phyloP scores from a whole-genome alignment of 805 yeast species.

The Teunomyces barrocoloradensis region DNA sequence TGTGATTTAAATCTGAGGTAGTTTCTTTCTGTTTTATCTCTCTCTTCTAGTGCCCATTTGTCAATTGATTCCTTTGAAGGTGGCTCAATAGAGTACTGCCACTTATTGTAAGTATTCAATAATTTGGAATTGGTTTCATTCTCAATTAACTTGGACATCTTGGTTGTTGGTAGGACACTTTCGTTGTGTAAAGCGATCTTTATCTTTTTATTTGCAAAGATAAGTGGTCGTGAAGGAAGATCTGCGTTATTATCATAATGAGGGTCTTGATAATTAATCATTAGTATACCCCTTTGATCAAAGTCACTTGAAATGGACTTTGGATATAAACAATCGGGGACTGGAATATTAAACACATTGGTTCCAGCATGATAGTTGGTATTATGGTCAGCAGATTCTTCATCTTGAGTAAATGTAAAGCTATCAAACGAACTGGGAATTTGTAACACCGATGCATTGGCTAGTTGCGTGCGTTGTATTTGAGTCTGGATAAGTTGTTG shows the following conservation, averaged over 20 bases:
- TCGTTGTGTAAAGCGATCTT: conserved; percentile 39
- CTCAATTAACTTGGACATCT: conserved; percentile 6
- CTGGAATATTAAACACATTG: conserved; percentile 18
- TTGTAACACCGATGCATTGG: conserved; percentile 6
- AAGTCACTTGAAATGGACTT: conserved; percentile 24
- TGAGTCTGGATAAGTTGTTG: conserved; percentile 2
- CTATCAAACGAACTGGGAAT: conserved; percentile 15
- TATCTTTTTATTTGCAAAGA: conserved; percentile 67
- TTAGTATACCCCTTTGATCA: conserved; percentile 46
- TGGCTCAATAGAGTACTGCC: conserved; percentile 49
- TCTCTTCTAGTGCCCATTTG: conserved; percentile 27
- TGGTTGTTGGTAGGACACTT: conserved; percentile 8
- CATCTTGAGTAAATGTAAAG: conserved; percentile 2
- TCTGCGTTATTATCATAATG: conserved; percentile 55
- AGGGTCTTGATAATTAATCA: conserved; percentile 60
- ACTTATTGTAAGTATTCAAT: conserved; percentile 8
- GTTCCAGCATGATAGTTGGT: background rate
- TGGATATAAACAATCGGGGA: conserved; percentile 18
- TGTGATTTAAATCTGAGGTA: conserved; percentile 42
- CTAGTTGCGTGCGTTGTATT: background rate
- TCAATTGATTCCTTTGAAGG: conserved; percentile 45
- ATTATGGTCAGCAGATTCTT: background rate
- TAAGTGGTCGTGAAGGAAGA: conserved; percentile 51
- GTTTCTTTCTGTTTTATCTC: conserved; percentile 11
- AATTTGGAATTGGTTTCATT: background rate